Evolutionary conservation across 257 asterid genomes (phyloP).

Genomic region (Solanum corneliomulleri): DNA sequence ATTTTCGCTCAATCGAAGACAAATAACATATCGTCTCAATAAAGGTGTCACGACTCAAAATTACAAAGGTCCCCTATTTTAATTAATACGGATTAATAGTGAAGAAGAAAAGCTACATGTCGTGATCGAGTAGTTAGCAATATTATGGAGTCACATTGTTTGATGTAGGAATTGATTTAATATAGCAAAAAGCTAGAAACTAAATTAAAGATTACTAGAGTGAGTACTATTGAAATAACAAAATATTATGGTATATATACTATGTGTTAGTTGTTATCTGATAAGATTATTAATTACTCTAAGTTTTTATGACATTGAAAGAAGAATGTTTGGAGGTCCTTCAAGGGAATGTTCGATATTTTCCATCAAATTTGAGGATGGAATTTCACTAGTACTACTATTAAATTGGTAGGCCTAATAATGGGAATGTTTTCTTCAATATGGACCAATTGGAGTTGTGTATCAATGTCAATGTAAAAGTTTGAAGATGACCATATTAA

Average conservation of each 20-base stretch:
- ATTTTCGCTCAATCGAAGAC: background rate
- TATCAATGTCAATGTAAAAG: slow-evolving; percentile 8
- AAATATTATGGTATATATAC: background rate
- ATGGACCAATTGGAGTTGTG: slow-evolving; percentile 16
- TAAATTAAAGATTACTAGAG: background rate
- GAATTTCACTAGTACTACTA: background rate
- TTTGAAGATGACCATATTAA: background rate
- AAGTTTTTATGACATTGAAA: background rate
- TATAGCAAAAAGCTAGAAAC: background rate
- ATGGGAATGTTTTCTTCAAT: slow-evolving; percentile 17
- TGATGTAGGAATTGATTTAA: background rate
- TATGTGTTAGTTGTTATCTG: background rate
- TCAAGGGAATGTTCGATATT: background rate
- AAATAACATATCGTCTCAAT: background rate
- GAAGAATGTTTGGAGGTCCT: background rate
- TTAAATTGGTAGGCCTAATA: slow-evolving; percentile 12
- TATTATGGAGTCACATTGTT: background rate
- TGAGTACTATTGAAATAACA: background rate
- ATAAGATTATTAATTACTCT: background rate
- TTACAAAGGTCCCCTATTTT: background rate
- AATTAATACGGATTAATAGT: background rate
- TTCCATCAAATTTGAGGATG: background rate
- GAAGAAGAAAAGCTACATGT: background rate
- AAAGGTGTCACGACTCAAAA: background rate
- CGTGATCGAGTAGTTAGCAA: background rate